Conservation (phyloP, 352 stramenopile genomes). For the Phytopythium oedochilum region DNA sequence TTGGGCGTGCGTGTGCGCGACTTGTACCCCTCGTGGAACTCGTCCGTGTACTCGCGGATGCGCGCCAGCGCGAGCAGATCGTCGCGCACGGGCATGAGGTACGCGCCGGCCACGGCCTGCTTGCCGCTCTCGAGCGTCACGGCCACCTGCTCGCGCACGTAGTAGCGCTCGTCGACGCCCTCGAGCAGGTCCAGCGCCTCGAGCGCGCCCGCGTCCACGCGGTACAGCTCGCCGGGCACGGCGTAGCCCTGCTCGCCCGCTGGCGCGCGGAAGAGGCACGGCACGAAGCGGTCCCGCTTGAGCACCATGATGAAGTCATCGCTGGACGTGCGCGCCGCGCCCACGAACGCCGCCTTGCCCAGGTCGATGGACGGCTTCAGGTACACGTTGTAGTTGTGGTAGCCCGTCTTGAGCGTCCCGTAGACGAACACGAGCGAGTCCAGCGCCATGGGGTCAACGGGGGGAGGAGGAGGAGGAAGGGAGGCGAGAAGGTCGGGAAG, state of each 20-base stretch:
- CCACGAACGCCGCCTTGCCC: conserved; percentile 49
- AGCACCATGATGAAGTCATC: conserved; percentile 53
- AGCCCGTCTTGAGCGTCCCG: conserved; percentile 67
- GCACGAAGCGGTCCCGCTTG: conserved; percentile 49
- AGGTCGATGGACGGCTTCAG: conserved; percentile 33
- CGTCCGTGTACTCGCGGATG: conserved; percentile 46
- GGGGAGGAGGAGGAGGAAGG: too few species aligned
- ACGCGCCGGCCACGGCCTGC: conserved; percentile 37
- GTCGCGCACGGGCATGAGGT: conserved; percentile 53
- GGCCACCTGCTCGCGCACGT: conserved; percentile 56
- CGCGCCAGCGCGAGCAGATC: conserved; percentile 42
- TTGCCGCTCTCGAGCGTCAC: conserved; percentile 47
- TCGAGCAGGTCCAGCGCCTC: conserved; percentile 70
- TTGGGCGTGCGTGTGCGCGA: conserved; percentile 33
- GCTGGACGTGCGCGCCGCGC: conserved; percentile 31
- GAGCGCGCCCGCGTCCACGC: conserved; percentile 47
- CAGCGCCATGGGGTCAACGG: conserved; percentile 17
- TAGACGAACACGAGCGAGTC: conserved; percentile 71
- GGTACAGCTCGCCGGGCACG: conserved; percentile 58
- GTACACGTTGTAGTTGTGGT: conserved; percentile 73
- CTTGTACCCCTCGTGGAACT: conserved; percentile 42
- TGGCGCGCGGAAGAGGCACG: conserved; percentile 44
- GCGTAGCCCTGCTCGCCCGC: conserved; percentile 24
- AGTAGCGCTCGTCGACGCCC: conserved; percentile 60
- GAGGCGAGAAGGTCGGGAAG: too few species aligned